Base-by-base conservation (phyloP, 1,284 basidiomycete species). In the Puccinia polysora region DNA sequence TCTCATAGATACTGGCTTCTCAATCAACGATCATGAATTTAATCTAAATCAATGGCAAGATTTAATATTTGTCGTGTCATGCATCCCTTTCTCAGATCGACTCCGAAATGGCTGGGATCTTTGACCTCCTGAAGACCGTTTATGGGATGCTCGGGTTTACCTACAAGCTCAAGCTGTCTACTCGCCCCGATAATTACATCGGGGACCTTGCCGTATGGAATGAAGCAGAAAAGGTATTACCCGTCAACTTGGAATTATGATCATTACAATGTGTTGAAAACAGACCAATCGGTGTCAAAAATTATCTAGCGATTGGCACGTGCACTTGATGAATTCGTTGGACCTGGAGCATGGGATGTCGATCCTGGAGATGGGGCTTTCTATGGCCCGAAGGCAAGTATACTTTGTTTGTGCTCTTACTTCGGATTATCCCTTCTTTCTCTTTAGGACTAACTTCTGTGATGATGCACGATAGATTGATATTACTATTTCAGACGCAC, bases 131-230 rank as follows among this genome's bases (percentile, higher is more conserved):
- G 84, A 84, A 93, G 78, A 86, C 89, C 75, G 86, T 97, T 36
- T 99, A 99, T 80, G 91, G 91, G 55, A 82, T 91, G n/a, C 97
- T 98, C 77, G 96, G 95, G 4, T 96, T 98, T 80, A 87, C 90
- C n/a, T 97, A 97, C 85, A 87, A 88, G 77, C 86, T 98, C 75
- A 91, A 96, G 79, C 84, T 99, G 12, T 97, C 94, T 60, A 99
- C 96, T 1, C 87, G 96, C 52, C 96, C 96, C 0, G 92, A 97
- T 38, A 97, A 97, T 79, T 91, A 85, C 81, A 86, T 98, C 34
- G 96, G 96, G 60, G 84, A 88, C 34, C 84, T 97, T 69, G 89
- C 88, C 76, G 90, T 91, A 0, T 97, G 94, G 95, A 83, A 96
- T 77, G 80, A 84, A 64, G 94, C 95, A 2, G 94, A 97, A 82